These are phyloP conservation scores for Vicia villosa DNA, from an alignment of 306 rosid species.

Conservation along the genomic window DNA sequence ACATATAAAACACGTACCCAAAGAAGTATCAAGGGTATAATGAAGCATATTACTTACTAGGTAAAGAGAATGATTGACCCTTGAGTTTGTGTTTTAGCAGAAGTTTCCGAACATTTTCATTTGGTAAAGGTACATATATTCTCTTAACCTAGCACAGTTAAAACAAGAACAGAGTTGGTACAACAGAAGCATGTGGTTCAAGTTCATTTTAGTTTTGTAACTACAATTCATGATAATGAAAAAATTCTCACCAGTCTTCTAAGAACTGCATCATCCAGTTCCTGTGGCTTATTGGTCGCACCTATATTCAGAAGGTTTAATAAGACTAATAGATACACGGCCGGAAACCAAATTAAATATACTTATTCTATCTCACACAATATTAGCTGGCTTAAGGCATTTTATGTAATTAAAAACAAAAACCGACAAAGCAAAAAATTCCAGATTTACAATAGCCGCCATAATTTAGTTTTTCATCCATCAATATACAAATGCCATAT, in stretches of 20 bases:
- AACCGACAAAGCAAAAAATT: background rate
- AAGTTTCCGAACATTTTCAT: constrained; percentile 69
- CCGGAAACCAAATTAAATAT: constrained; percentile 12
- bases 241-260: constrained; percentile 82
- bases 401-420: background rate
- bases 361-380: constrained; percentile 14
- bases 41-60: constrained; percentile 63
- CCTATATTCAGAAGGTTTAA: constrained; percentile 53
- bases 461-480: constrained; percentile 13
- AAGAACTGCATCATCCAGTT: constrained; percentile 95
- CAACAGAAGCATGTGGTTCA: too few species aligned
- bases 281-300: constrained; percentile 98
- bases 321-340: constrained; percentile 15
- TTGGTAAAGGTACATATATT: constrained; percentile 90
- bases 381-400: constrained; percentile 6
- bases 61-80: constrained; percentile 94
- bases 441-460: constrained; percentile 23
- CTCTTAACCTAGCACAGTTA: constrained; percentile 76
- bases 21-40: constrained; percentile 26
- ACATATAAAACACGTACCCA: background rate
- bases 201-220: too few species aligned
- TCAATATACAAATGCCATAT: constrained; percentile 12
- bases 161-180: constrained; percentile 26
- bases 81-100: constrained; percentile 80
- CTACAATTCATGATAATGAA: background rate